These are phyloP conservation scores for Akanthomyces dipterigenus DNA, from an alignment of 2,329 filamentous ascomycete species.

Conservation along the genomic window DNA sequence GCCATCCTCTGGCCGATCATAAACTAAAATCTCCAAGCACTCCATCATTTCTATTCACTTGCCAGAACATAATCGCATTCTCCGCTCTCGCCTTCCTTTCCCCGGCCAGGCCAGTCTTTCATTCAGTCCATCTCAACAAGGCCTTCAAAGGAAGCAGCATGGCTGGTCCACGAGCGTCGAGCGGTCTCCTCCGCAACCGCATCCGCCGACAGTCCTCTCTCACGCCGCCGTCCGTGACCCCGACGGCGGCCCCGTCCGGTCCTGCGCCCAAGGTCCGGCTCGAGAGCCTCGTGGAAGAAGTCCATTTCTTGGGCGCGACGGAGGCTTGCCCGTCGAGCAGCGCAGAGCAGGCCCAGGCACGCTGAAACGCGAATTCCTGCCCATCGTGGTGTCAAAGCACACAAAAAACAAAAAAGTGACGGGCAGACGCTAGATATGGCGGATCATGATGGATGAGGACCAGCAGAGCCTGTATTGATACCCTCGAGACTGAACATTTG, in stretches of 20 bases:
- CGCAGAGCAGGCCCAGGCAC: background rate
- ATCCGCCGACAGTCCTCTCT: conserved; percentile 12
- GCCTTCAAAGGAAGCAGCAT: background rate
- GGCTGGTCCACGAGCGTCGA: conserved; percentile 14
- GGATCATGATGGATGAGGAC: background rate
- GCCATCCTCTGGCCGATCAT: too few relatives aligned
- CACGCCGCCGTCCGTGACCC: conserved; percentile 3
- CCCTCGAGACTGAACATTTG: background rate
- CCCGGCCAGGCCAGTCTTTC: background rate
- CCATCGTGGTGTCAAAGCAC: too few relatives aligned
- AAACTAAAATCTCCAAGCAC: too few relatives aligned
- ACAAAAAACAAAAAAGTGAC: too few relatives aligned
- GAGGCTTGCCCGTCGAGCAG: background rate
- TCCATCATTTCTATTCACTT: too few relatives aligned
- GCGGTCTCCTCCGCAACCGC: conserved; percentile 13
- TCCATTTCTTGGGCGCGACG: background rate
- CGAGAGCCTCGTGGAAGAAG: conserved; percentile 7
- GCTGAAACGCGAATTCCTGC: background rate
- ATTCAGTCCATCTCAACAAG: background rate
- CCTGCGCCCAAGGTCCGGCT: conserved; percentile 1
- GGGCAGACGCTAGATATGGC: too few relatives aligned
- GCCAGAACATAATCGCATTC: too few relatives aligned
- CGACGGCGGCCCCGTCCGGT: conserved; percentile 2
- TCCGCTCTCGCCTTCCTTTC: too few relatives aligned
- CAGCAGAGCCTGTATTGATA: background rate